Evolutionary conservation across 169 alveolate species (phyloP).

Genomic region (Cryptosporidium xiaoi): DNA sequence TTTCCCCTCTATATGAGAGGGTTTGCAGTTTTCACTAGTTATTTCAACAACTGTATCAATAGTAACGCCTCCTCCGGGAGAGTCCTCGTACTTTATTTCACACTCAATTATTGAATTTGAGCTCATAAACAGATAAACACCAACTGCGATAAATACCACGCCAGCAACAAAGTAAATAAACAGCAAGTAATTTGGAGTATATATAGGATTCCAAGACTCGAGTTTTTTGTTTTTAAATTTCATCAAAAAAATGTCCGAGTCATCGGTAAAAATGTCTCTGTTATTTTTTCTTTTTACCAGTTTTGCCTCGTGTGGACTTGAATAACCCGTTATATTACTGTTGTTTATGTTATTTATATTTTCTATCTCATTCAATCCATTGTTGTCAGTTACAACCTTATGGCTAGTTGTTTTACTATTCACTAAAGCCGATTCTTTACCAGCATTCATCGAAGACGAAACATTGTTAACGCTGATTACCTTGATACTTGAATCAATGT

Average conservation of each 20-base stretch:
- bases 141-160: slow-evolving; percentile 19
- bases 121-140: slow-evolving; percentile 1
- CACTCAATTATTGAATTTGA: slow-evolving; percentile 49
- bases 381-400: too few relatives aligned
- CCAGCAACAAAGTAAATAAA: slow-evolving; percentile 18
- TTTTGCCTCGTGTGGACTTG: background rate
- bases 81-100: slow-evolving; percentile 37
- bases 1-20: slow-evolving; percentile 33
- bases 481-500: too few relatives aligned
- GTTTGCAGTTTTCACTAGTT: slow-evolving; percentile 29
- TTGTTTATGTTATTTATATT: too few relatives aligned
- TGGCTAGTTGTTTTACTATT: too few relatives aligned
- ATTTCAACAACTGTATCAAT: slow-evolving; percentile 35
- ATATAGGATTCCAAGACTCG: slow-evolving; percentile 40
- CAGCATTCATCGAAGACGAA: too few relatives aligned
- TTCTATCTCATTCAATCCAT: too few relatives aligned
- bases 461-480: too few relatives aligned
- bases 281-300: background rate
- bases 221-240: slow-evolving; percentile 5
- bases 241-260: background rate
- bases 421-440: too few relatives aligned
- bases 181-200: slow-evolving; percentile 44
- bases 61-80: slow-evolving; percentile 38
- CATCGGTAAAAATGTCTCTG: background rate
- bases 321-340: too few relatives aligned